These are phyloP conservation scores for Boeremia lycopersici DNA, from an alignment of 2,329 filamentous ascomycete species.

Conservation along the genomic window DNA sequence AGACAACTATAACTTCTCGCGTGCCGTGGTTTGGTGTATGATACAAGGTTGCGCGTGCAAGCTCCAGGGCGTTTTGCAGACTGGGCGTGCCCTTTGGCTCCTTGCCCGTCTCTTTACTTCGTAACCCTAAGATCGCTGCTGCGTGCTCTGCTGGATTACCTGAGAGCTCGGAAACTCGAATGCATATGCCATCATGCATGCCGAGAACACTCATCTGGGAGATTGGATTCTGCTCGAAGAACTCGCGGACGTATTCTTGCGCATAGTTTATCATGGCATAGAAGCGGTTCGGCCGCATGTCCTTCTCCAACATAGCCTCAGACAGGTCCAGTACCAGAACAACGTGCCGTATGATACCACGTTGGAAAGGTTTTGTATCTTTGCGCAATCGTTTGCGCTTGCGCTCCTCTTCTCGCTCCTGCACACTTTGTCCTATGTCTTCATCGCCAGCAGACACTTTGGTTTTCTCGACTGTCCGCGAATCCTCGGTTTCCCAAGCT, in stretches of 20 bases:
- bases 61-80: constrained; percentile 93
- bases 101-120: constrained; percentile 66
- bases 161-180: constrained; percentile 85
- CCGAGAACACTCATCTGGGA: constrained; percentile 91
- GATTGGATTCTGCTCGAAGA: constrained; percentile 98
- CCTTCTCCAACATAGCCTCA: constrained; percentile 92
- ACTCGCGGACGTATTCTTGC: constrained; percentile 87
- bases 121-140: constrained; percentile 71
- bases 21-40: constrained; percentile 94
- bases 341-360: constrained; percentile 96
- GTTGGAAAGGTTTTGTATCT: constrained; percentile 93
- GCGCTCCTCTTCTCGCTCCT: constrained; percentile 77
- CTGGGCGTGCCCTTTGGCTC: constrained; percentile 58
- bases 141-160: constrained; percentile 92
- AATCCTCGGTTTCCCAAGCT: constrained; percentile 54
- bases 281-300: constrained; percentile 86
- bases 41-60: constrained; percentile 90
- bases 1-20: constrained; percentile 87
- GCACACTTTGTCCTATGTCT: constrained; percentile 72
- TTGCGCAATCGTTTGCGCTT: constrained; percentile 81
- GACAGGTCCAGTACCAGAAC: constrained; percentile 91
- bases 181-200: constrained; percentile 89
- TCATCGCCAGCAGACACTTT: constrained; percentile 64
- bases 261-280: constrained; percentile 82
- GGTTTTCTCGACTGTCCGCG: constrained; percentile 67